Conservation (phyloP, 2,329 filamentous ascomycete species). For the Cytospora mali region DNA sequence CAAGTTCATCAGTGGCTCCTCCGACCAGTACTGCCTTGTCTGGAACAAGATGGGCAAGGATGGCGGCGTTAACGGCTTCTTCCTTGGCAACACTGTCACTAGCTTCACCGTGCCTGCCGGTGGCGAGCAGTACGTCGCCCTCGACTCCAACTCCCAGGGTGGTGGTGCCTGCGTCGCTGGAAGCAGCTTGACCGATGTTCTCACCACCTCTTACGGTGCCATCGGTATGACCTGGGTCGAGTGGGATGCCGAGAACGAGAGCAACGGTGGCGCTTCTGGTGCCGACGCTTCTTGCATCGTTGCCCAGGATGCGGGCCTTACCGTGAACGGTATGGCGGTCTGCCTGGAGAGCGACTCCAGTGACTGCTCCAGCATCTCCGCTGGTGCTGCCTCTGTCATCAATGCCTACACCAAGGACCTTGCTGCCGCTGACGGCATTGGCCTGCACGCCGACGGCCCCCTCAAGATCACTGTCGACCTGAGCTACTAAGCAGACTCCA, state of each 20-base stretch:
- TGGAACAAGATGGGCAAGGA: slow-evolving; percentile 57
- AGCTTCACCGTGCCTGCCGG: slow-evolving; percentile 45
- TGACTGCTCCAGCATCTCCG: slow-evolving; percentile 39
- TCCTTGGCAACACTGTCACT: slow-evolving; percentile 40
- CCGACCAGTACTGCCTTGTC: slow-evolving; percentile 44
- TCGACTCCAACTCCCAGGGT: slow-evolving; percentile 52
- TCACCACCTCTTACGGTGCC: slow-evolving; percentile 43
- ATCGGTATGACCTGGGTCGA: slow-evolving; percentile 52
- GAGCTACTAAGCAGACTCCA: slow-evolving; percentile 10
- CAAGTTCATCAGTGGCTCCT: slow-evolving; percentile 31
- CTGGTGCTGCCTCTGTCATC: slow-evolving; percentile 33
- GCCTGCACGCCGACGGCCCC: slow-evolving; percentile 26
- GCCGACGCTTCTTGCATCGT: slow-evolving; percentile 55
- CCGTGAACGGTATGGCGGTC: slow-evolving; percentile 40
- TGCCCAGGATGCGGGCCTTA: slow-evolving; percentile 41
- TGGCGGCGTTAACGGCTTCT: slow-evolving; percentile 52
- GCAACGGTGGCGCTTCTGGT: slow-evolving; percentile 54
- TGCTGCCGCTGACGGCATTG: slow-evolving; percentile 39
- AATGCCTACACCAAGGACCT: slow-evolving; percentile 42
- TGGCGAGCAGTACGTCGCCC: slow-evolving; percentile 45
- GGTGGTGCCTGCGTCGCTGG: slow-evolving; percentile 47
- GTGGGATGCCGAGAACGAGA: slow-evolving; percentile 49
- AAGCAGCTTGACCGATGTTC: slow-evolving; percentile 33
- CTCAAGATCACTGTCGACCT: slow-evolving; percentile 28
- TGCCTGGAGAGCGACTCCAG: slow-evolving; percentile 41